These are phyloP conservation scores for Wallacemonas sp. DNA, from an alignment of 208 protist species.

Conservation along the genomic window DNA sequence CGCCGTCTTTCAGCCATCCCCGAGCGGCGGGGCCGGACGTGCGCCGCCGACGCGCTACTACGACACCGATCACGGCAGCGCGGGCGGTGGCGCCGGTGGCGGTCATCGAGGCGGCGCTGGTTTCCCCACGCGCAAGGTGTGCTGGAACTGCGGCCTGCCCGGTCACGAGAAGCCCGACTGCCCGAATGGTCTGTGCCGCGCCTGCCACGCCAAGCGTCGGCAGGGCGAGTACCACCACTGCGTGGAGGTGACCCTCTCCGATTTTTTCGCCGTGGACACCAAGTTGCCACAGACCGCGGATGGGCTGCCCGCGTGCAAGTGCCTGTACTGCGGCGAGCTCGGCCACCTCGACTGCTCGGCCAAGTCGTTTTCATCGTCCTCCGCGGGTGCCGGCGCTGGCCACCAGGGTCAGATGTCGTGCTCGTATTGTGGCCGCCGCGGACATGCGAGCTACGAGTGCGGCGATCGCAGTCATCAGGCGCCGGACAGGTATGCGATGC, in stretches of 20 bases:
- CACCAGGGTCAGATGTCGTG: slow-evolving; percentile 29
- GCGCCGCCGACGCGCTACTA: slow-evolving; percentile 56
- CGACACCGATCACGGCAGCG: slow-evolving; percentile 43
- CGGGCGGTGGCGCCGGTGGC: slow-evolving; percentile 18
- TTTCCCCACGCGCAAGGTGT: slow-evolving; percentile 55
- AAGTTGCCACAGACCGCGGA: slow-evolving; percentile 17
- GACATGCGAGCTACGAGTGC: slow-evolving; percentile 77
- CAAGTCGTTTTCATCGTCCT: slow-evolving; percentile 19
- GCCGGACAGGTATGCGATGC: slow-evolving; percentile 56
- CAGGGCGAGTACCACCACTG: slow-evolving; percentile 24
- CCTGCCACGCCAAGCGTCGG: slow-evolving; percentile 59
- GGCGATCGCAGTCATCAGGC: slow-evolving; percentile 33
- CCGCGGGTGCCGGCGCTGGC: not conserved
- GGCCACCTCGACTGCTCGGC: slow-evolving; percentile 76
- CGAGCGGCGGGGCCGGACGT: not conserved
- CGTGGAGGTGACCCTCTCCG: slow-evolving; percentile 3
- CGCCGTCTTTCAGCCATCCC: not conserved
- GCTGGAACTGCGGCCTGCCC: slow-evolving; percentile 80
- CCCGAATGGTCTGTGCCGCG: slow-evolving; percentile 69
- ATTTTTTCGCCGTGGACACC: not conserved
- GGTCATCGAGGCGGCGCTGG: slow-evolving; percentile 8
- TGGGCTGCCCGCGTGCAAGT: slow-evolving; percentile 58
- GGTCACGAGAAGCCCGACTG: slow-evolving; percentile 86
- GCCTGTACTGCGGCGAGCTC: slow-evolving; percentile 50
- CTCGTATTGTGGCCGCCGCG: slow-evolving; percentile 61